Base-by-base conservation (phyloP, 2,329 filamentous ascomycete species). In the Aspergillus neotritici region DNA sequence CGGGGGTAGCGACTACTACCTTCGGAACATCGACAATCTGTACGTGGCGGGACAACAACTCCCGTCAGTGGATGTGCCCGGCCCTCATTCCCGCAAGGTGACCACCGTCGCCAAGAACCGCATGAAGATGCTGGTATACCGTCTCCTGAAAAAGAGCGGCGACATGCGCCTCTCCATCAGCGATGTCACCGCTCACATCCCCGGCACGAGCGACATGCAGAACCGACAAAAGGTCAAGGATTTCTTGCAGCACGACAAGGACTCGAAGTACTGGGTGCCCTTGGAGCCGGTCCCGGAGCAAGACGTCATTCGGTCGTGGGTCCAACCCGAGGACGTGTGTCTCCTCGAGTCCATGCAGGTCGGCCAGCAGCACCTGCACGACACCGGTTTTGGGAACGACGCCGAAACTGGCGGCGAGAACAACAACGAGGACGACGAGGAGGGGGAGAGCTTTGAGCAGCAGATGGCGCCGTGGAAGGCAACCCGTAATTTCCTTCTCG, bases 171-270 rank as follows among this genome's bases (percentile, higher is more conserved):
- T 89, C 16, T 83, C 83, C 15, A 79, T 94, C 12, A 80, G 80
- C n/a, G 87, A 91, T 56, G 86, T 98, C 31, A 96, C 90, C 3
- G 86, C 82, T 34, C 93, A 98, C 63, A 87, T 97, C 49, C 87
- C 88, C 6, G 91, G 93, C 31, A 93, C 89, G 5, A 93, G 87
- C 14, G 91, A 97, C 61, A 89, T 93, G 43, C 91, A 97, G 61
- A 97, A 96, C 56, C 81, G 93, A 29, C 90, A 94, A 59, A 96
- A 97, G 67, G 83, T 98, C 69, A 93, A 96, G 59, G 93, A 98
- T 57, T 97, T 98, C 64, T 82, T 98, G 54, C 78, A 82, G 37
- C 97, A 96, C 61, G 85, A 93, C 58, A 90, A 94, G 59, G 85
- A 89, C 13, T 79, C 83, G 41, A 90, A 90, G 58, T 86, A 87